Base-by-base conservation (phyloP, 1,139 yeast genomes). In the Suzukiozyma palmioleophila region DNA sequence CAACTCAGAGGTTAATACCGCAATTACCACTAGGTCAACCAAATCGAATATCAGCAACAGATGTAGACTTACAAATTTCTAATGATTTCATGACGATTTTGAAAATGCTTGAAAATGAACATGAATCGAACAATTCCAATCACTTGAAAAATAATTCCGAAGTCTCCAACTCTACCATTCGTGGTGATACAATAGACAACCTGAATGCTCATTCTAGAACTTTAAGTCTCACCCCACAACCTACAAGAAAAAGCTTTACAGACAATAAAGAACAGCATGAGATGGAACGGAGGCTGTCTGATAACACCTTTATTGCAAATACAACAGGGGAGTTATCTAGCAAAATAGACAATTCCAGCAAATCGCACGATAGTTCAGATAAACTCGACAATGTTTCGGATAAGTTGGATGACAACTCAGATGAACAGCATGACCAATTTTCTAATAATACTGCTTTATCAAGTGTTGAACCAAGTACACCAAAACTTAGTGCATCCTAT, bases 401-500 rank as follows among this genome's bases (percentile, higher is more conserved):
- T 8, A 28, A 28, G 14, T 10, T 22, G n/a, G 35, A 32, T 11
- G 35, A 32, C 15, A 32, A 26, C 3, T 32, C 21, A n/a, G 35
- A 32, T 10, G n/a, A 21, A 8, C 36, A 30, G 24, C 22, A 26
- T 13, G 36, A 33, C 12, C 35, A 32, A 22, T 8, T 32, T n/a
- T 32, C 35, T n/a, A 32, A 21, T 10, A 24, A 21, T 16, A 32
- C 35, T 15, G 15, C 35, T 8, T n/a, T 21, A 3, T n/a, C 35
- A 11, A 21, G 27, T 12, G 26, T 32, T 6, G 35, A 33, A 33
- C 36, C 30, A 13, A 16, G 15, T n/a, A 33, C 36, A 10, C 36
- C 36, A 12, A 33, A 33, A 33, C 13, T 15, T 13, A 15, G 13
- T 11, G 30, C 30, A 10, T 14, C 30, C 12, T 22, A 10, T 21